Conservation (phyloP, 805 yeast genomes). For the Candida odintsovae region DNA sequence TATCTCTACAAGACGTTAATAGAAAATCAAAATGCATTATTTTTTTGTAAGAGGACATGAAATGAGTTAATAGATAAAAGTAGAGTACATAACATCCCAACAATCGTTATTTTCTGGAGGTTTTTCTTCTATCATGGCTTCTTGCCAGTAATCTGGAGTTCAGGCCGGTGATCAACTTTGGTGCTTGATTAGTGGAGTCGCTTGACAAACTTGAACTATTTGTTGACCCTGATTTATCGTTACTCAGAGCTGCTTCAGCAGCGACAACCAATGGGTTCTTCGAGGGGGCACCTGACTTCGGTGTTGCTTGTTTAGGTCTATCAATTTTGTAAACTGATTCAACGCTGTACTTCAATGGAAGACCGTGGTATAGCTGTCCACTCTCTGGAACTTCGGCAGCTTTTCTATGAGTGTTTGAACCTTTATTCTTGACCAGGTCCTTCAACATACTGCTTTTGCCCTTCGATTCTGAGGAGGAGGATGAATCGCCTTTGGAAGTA, state of each 20-base stretch:
- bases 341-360: constrained; percentile 19
- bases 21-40: not conserved
- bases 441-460: constrained; percentile 28
- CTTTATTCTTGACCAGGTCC: constrained; percentile 26
- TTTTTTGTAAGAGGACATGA: not conserved
- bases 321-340: not conserved
- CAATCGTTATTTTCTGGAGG: not conserved
- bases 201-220: not conserved
- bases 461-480: constrained; percentile 1
- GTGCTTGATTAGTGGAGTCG: constrained; percentile 2
- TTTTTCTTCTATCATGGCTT: constrained; percentile 38
- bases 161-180: constrained; percentile 42
- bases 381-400: constrained; percentile 25
- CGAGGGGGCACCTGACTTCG: not conserved
- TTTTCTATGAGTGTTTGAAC: constrained; percentile 6
- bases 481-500: not conserved
- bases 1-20: too few species aligned
- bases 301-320: not conserved
- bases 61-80: not conserved
- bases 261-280: constrained; percentile 18
- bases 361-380: constrained; percentile 28
- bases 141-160: constrained; percentile 60
- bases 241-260: constrained; percentile 18
- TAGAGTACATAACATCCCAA: not conserved
- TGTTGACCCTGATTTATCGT: not conserved